phyloP scores from a whole-genome alignment of 129 eudicot species.

The Artemisia tridentata region DNA sequence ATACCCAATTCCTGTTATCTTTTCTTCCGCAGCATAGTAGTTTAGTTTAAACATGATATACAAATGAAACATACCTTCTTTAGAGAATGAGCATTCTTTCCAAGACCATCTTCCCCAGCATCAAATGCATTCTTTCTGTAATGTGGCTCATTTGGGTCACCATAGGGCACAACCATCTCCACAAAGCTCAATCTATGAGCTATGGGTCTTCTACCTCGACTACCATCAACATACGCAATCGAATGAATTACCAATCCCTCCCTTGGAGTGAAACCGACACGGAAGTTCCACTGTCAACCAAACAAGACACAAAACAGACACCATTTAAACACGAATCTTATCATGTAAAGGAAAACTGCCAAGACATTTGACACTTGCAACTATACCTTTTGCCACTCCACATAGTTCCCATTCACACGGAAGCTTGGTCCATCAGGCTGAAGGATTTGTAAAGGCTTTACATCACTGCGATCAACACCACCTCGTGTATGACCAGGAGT shows the following conservation, averaged over 20 bases:
- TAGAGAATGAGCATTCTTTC: slow-evolving; percentile 92
- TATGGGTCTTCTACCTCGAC: slow-evolving; percentile 87
- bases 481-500: slow-evolving; percentile 87
- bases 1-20: not conserved
- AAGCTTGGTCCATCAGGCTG: slow-evolving; percentile 94
- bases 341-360: no score
- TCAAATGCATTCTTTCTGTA: slow-evolving; percentile 92
- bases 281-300: slow-evolving; percentile 80
- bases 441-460: slow-evolving; percentile 60
- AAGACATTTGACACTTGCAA: no score
- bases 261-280: slow-evolving; percentile 85
- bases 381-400: slow-evolving; percentile 97
- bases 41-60: slow-evolving; percentile 11
- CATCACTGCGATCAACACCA: slow-evolving; percentile 88
- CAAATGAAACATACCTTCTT: slow-evolving; percentile 48
- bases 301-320: no score
- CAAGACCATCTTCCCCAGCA: slow-evolving; percentile 97
- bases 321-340: no score
- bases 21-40: not conserved
- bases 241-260: slow-evolving; percentile 88
- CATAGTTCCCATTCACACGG: slow-evolving; percentile 60
- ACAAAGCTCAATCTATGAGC: slow-evolving; percentile 94
- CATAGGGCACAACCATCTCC: slow-evolving; percentile 98
- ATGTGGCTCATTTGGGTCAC: slow-evolving; percentile 94
- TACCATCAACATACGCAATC: slow-evolving; percentile 89